These are phyloP conservation scores for Aureobasidium sp. DNA, from an alignment of 2,329 filamentous ascomycete genomes.

Conservation along the genomic window DNA sequence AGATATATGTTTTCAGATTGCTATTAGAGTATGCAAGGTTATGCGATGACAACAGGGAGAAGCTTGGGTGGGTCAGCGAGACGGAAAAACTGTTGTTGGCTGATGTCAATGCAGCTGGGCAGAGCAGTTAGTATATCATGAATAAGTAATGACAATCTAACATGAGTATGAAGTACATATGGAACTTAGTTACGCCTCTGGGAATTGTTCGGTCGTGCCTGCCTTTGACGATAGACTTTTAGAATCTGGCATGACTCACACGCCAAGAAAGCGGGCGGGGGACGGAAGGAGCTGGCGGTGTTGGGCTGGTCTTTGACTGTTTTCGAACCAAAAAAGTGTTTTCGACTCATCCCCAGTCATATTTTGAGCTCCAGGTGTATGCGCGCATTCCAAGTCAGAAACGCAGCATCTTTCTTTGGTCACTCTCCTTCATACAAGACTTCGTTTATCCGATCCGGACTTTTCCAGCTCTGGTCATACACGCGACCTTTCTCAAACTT, in stretches of 20 bases:
- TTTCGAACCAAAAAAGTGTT: conserved; percentile 6
- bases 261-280: not conserved
- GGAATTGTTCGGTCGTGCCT: not conserved
- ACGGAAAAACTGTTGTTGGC: conserved; percentile 1
- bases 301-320: not conserved
- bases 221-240: not conserved
- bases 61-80: conserved; percentile 30
- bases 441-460: not conserved
- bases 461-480: not conserved
- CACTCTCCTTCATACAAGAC: not conserved
- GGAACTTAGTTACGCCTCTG: too few species aligned
- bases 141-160: not conserved
- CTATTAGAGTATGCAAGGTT: conserved; percentile 36
- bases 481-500: not conserved
- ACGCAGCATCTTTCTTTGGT: conserved; percentile 8
- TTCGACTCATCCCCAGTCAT: not conserved
- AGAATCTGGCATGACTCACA: not conserved
- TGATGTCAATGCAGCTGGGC: not conserved
- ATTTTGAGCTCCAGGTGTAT: not conserved
- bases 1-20: conserved; percentile 58
- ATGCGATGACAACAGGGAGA: conserved; percentile 33
- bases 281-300: not conserved
- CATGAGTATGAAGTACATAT: not conserved
- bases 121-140: not conserved
- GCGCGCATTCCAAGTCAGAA: conserved; percentile 2